A percentile compares a stretch with the other conserved stretches of the same genome.
phyloP scores from a whole-genome alignment of 306 rosid genomes.

The Rubus idaeus region DNA sequence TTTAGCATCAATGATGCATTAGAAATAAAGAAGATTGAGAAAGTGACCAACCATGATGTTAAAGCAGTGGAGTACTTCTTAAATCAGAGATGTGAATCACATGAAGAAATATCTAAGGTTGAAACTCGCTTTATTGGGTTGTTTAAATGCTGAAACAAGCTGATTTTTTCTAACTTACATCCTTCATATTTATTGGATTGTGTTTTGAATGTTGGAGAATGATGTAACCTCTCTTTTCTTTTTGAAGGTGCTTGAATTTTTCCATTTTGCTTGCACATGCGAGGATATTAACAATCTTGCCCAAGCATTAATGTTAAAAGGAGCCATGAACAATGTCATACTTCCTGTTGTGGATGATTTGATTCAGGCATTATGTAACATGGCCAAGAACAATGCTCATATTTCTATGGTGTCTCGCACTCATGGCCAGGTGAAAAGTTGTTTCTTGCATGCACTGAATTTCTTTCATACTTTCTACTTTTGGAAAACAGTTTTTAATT shows the following conservation, averaged over 20 bases:
- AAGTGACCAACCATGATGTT: conserved; percentile 75
- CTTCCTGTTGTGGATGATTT: conserved; percentile 66
- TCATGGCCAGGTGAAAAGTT: conserved; percentile 60
- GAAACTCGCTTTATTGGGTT: not conserved
- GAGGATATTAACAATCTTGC: conserved; percentile 91
- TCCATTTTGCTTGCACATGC: conserved; percentile 87
- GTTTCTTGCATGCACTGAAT: not conserved
- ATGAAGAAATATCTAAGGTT: conserved; percentile 62
- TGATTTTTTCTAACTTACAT: no score
- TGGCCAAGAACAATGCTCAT: conserved; percentile 66
- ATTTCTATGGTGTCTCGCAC: conserved; percentile 78
- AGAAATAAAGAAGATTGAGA: conserved; percentile 74
- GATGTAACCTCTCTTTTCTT: not conserved
- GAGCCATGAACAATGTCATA: conserved; percentile 52
- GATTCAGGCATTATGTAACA: conserved; percentile 49
- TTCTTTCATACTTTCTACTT: not conserved
- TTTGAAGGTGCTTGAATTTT: conserved; percentile 80
- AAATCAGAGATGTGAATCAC: conserved; percentile 65
- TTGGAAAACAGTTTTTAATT: not conserved
- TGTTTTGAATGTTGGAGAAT: not conserved
- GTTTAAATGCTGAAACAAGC: no score
- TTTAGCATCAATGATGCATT: conserved; percentile 56
- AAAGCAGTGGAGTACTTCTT: conserved; percentile 87
- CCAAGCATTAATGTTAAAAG: conserved; percentile 82
- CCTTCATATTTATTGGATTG: not conserved